Percentiles rank a stretch among this genome's conserved stretches.
These are phyloP conservation scores for Trichoderma endophyticum DNA, from an alignment of 2,329 filamentous ascomycete genomes.

Conservation along the genomic window DNA sequence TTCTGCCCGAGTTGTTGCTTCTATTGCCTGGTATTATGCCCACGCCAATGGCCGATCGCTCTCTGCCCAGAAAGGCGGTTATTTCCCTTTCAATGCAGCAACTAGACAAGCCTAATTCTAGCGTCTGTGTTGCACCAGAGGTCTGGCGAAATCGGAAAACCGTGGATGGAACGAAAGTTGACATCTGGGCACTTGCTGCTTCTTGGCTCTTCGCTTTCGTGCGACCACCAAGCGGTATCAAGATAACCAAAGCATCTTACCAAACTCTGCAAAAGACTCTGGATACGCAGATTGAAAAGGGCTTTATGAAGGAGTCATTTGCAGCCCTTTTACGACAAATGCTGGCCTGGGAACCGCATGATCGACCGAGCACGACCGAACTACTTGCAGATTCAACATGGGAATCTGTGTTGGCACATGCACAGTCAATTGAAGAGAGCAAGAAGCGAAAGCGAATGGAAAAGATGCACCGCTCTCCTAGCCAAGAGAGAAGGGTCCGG, in stretches of 20 bases:
- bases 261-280: background rate
- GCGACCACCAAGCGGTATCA: background rate
- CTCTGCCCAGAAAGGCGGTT: background rate
- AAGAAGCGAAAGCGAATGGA: background rate
- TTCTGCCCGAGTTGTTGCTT: background rate
- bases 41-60: background rate
- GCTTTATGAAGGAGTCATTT: background rate
- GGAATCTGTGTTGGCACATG: background rate
- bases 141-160: background rate
- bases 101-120: background rate
- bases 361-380: background rate
- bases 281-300: background rate
- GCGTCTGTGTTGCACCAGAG: background rate
- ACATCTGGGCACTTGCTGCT: slow-evolving; percentile 1
- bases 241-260: background rate
- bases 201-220: slow-evolving; percentile 5
- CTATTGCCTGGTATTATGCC: background rate
- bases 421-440: background rate
- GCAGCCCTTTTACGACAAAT: background rate
- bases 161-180: background rate
- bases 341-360: background rate
- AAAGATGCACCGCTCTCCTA: background rate
- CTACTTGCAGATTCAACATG: background rate
- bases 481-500: background rate
- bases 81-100: background rate